phyloP scores from a whole-genome alignment of 345 rosid species.

The Passiflora organensis region DNA sequence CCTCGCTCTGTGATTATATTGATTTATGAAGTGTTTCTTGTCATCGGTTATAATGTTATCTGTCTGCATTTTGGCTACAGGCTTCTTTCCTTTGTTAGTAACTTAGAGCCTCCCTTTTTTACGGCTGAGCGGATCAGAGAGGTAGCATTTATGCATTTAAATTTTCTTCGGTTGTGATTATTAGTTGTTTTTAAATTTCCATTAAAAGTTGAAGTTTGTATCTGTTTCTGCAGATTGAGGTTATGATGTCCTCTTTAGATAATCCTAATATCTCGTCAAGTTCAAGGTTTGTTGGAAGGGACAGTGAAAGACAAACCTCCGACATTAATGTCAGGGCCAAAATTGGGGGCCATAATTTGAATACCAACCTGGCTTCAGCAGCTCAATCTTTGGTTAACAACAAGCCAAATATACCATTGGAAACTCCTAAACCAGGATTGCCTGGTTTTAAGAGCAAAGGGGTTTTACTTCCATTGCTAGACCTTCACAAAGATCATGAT shows the following conservation, averaged over 20 bases:
- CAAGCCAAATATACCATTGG: conserved; percentile 26
- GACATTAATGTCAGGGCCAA: conserved; percentile 25
- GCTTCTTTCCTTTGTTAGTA: conserved; percentile 48
- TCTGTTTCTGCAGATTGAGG: conserved; percentile 51
- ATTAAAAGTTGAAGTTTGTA: conserved; percentile 13
- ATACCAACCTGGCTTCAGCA: neutral
- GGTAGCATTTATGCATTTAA: conserved; percentile 37
- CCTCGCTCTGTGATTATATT: neutral
- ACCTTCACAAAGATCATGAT: conserved; percentile 94
- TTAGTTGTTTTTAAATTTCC: conserved; percentile 7
- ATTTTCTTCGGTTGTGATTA: neutral
- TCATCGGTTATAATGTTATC: neutral
- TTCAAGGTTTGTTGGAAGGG: conserved; percentile 26
- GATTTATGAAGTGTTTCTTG: neutral
- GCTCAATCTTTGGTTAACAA: conserved; percentile 23
- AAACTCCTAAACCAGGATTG: conserved; percentile 39
- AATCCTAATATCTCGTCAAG: conserved; percentile 20
- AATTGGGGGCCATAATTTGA: conserved; percentile 20
- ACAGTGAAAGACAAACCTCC: conserved; percentile 23
- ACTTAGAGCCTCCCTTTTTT: conserved; percentile 44
- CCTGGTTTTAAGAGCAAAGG: conserved; percentile 46
- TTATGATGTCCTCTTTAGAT: conserved; percentile 34
- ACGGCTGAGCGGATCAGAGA: conserved; percentile 48
- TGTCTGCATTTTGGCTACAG: conserved; percentile 36
- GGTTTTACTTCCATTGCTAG: conserved; percentile 62